Base-by-base conservation (phyloP, 2,329 filamentous ascomycete genomes). In the Stachybotrys chartarum region DNA sequence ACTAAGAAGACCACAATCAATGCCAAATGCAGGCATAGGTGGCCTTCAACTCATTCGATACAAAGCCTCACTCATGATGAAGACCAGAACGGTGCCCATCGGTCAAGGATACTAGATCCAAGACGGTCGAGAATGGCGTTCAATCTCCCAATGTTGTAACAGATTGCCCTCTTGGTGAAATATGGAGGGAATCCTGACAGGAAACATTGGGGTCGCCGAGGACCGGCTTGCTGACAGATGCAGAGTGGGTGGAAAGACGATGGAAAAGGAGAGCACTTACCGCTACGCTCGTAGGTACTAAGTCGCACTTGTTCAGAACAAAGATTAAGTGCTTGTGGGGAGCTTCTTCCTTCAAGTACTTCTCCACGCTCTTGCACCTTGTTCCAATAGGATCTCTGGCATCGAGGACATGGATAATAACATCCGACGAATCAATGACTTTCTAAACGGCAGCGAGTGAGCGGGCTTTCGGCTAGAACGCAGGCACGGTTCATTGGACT, bases 111-210 rank as follows among this genome's bases (percentile, higher is more conserved):
- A 67, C 54, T 63, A 70, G 61, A 67, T 63, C 56, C 60, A 62
- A 64, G 68, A 24, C 24, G 66, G 62, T 69, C 63, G 70, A 72
- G 66, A 68, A 63, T 77, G 80, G 79, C 71, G 68, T 70, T 97
- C 79, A 73, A 86, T 99, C 84, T 97, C 87, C 94, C 94, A 97
- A 90, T 85, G 88, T 88, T 91, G 90, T 99, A 99, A 99, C 94
- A 95, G 92, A 90, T 82, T 75, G 79, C 84, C 86, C 86, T 87
- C 90, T 94, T 85, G 72, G 80, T 79, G 75, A 70, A 72, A 75
- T 81, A 84, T 76, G 75, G 78, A 68, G 80, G 86, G 83, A 79
- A 89, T 95, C 93, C 94, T 95, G 91, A 94, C 91, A 76, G 80
- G 74, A 66, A 77, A 74, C 80, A 79, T 85, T 89, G 86, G 86